Conservation (phyloP, 2,329 filamentous ascomycete species). For the Onygena corvina region DNA sequence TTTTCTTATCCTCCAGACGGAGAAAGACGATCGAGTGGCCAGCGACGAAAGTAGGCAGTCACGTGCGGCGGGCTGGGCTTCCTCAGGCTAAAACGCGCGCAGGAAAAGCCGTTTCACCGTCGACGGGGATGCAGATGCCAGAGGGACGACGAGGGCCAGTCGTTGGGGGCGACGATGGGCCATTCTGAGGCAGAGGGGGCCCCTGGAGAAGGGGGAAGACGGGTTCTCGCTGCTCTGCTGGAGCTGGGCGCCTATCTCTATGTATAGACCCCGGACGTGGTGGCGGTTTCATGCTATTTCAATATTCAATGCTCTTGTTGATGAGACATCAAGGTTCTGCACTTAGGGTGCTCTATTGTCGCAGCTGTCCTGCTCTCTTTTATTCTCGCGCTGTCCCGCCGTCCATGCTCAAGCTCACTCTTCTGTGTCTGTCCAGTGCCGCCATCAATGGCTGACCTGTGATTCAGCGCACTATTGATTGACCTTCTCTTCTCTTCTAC, state of each 20-base stretch:
- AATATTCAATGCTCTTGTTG: conserved; percentile 2
- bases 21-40: too few relatives aligned
- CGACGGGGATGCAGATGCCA: not conserved
- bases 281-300: conserved; percentile 7
- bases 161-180: conserved; percentile 40
- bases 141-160: conserved; percentile 39
- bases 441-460: conserved; percentile 2
- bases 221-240: not conserved
- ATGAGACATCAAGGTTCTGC: too few relatives aligned
- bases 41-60: too few relatives aligned
- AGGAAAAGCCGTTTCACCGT: conserved; percentile 3
- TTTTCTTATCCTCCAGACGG: too few relatives aligned
- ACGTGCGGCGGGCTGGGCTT: too few relatives aligned
- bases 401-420: conserved; percentile 13
- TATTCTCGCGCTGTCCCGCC: not conserved
- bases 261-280: conserved; percentile 15
- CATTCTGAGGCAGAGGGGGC: conserved; percentile 1
- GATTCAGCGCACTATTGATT: conserved; percentile 8
- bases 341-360: not conserved
- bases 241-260: not conserved
- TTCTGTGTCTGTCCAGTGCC: not conserved
- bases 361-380: not conserved
- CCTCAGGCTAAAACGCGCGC: not conserved
- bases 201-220: not conserved
- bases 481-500: conserved; percentile 8